phyloP scores from a whole-genome alignment of 805 yeast species.

The Saccharomycopsis fibuligera region DNA sequence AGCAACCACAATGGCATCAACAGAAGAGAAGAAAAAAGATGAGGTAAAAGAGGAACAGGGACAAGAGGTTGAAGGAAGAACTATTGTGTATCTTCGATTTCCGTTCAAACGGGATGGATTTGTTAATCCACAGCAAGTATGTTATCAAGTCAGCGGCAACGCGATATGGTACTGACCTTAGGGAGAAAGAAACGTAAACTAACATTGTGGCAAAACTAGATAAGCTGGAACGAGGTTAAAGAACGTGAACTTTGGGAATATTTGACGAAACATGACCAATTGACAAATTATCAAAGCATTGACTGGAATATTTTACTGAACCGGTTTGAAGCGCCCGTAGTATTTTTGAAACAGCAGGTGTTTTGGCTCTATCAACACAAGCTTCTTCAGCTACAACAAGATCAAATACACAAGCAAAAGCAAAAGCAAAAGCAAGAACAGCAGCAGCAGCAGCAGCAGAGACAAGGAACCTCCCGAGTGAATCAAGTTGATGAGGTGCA shows the following conservation, averaged over 20 bases:
- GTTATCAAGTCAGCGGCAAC: not conserved
- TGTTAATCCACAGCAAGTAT: constrained; percentile 7
- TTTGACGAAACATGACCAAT: constrained; percentile 24
- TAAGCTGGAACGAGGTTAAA: constrained; percentile 27
- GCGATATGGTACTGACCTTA: not conserved
- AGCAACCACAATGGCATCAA: no score
- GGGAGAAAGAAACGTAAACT: not conserved
- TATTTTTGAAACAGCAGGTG: constrained; percentile 33
- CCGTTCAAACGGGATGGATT: constrained; percentile 37
- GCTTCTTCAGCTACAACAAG: not conserved
- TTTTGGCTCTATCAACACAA: constrained; percentile 30
- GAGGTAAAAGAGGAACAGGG: not conserved
- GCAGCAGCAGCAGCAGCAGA: not conserved
- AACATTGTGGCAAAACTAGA: not conserved
- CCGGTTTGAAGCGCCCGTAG: constrained; percentile 25
- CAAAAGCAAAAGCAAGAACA: not conserved
- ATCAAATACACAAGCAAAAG: no score
- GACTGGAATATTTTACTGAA: constrained; percentile 30
- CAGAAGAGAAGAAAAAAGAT: no score
- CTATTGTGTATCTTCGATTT: constrained; percentile 38
- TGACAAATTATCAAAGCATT: constrained; percentile 23
- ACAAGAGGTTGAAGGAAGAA: constrained; percentile 15
- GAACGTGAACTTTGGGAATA: constrained; percentile 30
- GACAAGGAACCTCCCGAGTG: not conserved
- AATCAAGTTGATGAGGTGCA: no score